These are phyloP conservation scores for Alternaria incomplexa DNA, from an alignment of 2,329 filamentous ascomycete species.

Conservation along the genomic window DNA sequence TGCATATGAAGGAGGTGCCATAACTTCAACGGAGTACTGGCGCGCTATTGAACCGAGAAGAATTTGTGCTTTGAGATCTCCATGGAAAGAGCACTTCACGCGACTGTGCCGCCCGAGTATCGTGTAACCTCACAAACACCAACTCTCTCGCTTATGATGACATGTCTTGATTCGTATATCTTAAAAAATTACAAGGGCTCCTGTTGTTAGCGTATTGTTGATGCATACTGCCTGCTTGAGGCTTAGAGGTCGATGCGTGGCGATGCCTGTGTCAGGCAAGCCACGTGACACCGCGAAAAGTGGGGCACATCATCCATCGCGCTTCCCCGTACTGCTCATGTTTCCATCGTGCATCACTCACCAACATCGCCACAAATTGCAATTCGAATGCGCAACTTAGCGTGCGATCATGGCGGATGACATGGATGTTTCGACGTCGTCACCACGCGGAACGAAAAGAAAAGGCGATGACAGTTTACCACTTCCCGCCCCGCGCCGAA, in stretches of 20 bases:
- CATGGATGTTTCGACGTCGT: slow-evolving; percentile 35
- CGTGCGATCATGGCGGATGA: slow-evolving; percentile 32
- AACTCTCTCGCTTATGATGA: background rate
- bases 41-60: background rate
- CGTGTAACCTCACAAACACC: background rate
- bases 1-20: slow-evolving; percentile 27
- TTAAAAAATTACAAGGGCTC: background rate
- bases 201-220: background rate
- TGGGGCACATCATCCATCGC: slow-evolving; percentile 24
- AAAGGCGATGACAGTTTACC: slow-evolving; percentile 43
- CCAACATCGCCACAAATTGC: slow-evolving; percentile 9
- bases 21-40: background rate
- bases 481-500: slow-evolving; percentile 52
- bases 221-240: background rate
- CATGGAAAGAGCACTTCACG: background rate
- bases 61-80: background rate
- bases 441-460: slow-evolving; percentile 45
- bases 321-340: slow-evolving; percentile 9
- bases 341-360: background rate
- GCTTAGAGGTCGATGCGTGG: background rate
- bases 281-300: slow-evolving; percentile 28
- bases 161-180: background rate
- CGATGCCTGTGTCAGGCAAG: background rate
- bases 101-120: background rate
- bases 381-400: background rate